Evolutionary conservation across 2,329 filamentous ascomycete species (phyloP).

Genomic region (Cytospora schulzeri): DNA sequence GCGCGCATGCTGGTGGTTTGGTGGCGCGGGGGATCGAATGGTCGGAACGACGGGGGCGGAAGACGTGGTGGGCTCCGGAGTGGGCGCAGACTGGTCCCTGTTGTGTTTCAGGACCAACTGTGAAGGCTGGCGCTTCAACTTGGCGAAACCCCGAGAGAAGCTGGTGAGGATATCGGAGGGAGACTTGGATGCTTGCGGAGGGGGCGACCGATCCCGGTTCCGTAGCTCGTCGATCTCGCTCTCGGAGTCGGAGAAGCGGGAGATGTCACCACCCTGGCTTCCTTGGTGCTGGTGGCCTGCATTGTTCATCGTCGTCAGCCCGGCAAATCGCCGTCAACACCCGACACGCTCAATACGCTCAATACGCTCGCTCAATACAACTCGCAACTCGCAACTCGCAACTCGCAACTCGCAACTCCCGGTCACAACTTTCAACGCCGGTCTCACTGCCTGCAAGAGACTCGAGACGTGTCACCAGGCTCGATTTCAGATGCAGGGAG

Average conservation of each 20-base stretch:
- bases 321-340: conserved; percentile 25
- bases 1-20: conserved; percentile 50
- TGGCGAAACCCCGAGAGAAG: conserved; percentile 52
- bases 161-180: conserved; percentile 53
- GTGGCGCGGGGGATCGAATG: conserved; percentile 29
- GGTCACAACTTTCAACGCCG: conserved; percentile 19
- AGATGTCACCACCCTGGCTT: conserved; percentile 37
- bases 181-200: conserved; percentile 41
- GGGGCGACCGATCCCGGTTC: conserved; percentile 37
- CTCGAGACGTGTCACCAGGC: conserved; percentile 10
- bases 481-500: background rate
- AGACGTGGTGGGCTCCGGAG: conserved; percentile 32
- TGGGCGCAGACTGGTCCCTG: conserved; percentile 36
- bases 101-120: conserved; percentile 39
- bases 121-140: conserved; percentile 48
- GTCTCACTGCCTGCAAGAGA: conserved; percentile 16
- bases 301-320: conserved; percentile 40
- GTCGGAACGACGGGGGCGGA: conserved; percentile 34
- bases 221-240: conserved; percentile 37
- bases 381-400: no score
- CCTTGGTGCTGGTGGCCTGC: conserved; percentile 35
- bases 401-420: conserved; percentile 16
- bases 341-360: no score
- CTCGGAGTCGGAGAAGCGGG: conserved; percentile 49
- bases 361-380: background rate